Evolutionary conservation across 2,329 filamentous ascomycete species (phyloP).

Genomic region (Penicillium griseofulvum): DNA sequence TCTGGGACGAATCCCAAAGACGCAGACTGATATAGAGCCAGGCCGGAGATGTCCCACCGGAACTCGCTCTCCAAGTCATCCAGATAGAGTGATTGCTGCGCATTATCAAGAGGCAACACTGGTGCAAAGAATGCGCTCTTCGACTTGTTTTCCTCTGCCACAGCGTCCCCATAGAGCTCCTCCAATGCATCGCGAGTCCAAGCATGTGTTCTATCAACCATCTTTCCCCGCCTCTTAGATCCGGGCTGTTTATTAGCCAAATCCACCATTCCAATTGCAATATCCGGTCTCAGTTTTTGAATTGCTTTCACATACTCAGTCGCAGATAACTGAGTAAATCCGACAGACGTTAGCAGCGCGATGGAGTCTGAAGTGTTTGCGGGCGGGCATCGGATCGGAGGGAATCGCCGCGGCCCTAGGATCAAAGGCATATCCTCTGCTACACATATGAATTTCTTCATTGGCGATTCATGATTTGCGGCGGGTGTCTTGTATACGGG

Average conservation of each 20-base stretch:
- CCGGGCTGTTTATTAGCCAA: conserved; percentile 60
- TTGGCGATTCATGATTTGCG: conserved; percentile 50
- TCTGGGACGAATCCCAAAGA: conserved; percentile 66
- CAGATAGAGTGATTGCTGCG: conserved; percentile 77
- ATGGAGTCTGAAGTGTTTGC: conserved; percentile 69
- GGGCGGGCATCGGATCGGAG: conserved; percentile 67
- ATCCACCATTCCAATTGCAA: conserved; percentile 76
- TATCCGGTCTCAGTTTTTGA: conserved; percentile 69
- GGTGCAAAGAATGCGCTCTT: conserved; percentile 60
- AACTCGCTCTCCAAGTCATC: conserved; percentile 67
- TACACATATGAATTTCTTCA: conserved; percentile 75
- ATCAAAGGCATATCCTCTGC: conserved; percentile 65
- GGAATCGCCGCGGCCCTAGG: conserved; percentile 73
- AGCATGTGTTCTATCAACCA: conserved; percentile 79
- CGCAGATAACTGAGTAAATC: conserved; percentile 69
- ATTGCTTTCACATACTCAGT: conserved; percentile 67
- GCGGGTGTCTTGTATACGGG: conserved; percentile 51
- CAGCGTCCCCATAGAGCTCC: conserved; percentile 37
- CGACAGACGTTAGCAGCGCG: conserved; percentile 79
- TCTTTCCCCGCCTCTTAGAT: conserved; percentile 73
- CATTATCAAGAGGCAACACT: conserved; percentile 70
- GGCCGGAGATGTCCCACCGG: conserved; percentile 57
- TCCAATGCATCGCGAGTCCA: conserved; percentile 72
- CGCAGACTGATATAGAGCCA: conserved; percentile 75
- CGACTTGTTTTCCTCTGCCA: conserved; percentile 27